These are phyloP conservation scores for Crithidia expoeki DNA, from an alignment of 208 protist genomes.

Conservation along the genomic window DNA sequence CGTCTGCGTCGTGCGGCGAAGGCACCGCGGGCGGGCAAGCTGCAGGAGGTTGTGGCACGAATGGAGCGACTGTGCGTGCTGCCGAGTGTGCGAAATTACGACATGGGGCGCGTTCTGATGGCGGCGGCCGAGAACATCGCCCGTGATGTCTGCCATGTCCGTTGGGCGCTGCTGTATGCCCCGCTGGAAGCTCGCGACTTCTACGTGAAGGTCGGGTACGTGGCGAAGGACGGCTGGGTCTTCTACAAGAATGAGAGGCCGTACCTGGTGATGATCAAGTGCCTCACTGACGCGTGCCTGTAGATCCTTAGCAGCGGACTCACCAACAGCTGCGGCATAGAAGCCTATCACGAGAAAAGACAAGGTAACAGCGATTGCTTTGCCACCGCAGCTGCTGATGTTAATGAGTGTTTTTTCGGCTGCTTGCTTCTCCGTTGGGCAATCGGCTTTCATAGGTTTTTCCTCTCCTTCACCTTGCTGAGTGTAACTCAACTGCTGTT, in stretches of 20 bases:
- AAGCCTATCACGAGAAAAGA: too few relatives aligned
- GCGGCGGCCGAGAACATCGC: conserved; percentile 45
- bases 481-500: too few relatives aligned
- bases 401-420: too few relatives aligned
- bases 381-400: too few relatives aligned
- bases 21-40: conserved; percentile 28
- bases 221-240: conserved; percentile 28
- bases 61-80: conserved; percentile 56
- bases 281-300: conserved; percentile 28
- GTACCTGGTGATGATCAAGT: conserved; percentile 37
- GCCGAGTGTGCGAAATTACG: conserved; percentile 31
- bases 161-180: conserved; percentile 39
- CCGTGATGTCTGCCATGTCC: conserved; percentile 39
- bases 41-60: conserved; percentile 39
- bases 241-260: conserved; percentile 23
- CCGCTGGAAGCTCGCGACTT: conserved; percentile 34
- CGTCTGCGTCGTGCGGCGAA: conserved; percentile 38
- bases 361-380: too few relatives aligned
- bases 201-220: conserved; percentile 43
- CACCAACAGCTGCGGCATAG: too few relatives aligned
- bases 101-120: conserved; percentile 37
- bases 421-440: too few relatives aligned
- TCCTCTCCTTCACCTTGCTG: too few relatives aligned
- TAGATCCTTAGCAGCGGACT: too few relatives aligned
- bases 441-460: too few relatives aligned